Conservation (phyloP, 176 grass and related monocot genomes). For the Alopecurus myosuroides region DNA sequence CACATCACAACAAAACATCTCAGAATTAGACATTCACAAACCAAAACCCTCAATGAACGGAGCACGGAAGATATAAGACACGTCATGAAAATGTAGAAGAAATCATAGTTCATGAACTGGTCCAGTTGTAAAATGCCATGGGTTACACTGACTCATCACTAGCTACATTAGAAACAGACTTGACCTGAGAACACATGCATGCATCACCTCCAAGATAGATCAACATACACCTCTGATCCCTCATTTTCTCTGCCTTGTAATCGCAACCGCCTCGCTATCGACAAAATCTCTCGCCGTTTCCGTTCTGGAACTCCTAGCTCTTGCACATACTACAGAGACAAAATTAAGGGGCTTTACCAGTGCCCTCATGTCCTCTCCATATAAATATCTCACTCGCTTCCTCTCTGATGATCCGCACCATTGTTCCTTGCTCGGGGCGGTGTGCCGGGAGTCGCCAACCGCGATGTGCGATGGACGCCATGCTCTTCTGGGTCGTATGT, state of each 20-base stretch:
- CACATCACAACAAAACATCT: too few species aligned
- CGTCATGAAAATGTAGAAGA: not conserved
- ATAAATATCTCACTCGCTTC: not conserved
- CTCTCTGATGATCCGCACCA: not conserved
- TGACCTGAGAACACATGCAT: slow-evolving; percentile 2
- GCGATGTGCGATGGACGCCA: not conserved
- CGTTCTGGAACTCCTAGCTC: not conserved
- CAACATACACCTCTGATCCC: not conserved
- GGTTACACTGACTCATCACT: not conserved
- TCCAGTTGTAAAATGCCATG: not conserved
- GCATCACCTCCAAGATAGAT: not conserved
- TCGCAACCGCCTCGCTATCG: not conserved
- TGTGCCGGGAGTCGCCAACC: slow-evolving; percentile 20
- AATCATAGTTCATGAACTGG: not conserved
- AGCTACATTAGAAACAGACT: not conserved
- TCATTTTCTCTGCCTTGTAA: not conserved
- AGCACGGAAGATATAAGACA: too few species aligned
- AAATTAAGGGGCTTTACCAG: not conserved
- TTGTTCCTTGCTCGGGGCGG: not conserved
- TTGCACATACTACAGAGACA: not conserved
- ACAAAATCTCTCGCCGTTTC: not conserved
- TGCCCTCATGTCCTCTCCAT: not conserved
- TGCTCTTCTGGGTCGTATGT: slow-evolving; percentile 41
- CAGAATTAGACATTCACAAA: too few species aligned
- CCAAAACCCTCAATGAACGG: not conserved